Evolutionary conservation across 2,329 filamentous ascomycete species (phyloP).

Genomic region (Colletotrichum sp.): DNA sequence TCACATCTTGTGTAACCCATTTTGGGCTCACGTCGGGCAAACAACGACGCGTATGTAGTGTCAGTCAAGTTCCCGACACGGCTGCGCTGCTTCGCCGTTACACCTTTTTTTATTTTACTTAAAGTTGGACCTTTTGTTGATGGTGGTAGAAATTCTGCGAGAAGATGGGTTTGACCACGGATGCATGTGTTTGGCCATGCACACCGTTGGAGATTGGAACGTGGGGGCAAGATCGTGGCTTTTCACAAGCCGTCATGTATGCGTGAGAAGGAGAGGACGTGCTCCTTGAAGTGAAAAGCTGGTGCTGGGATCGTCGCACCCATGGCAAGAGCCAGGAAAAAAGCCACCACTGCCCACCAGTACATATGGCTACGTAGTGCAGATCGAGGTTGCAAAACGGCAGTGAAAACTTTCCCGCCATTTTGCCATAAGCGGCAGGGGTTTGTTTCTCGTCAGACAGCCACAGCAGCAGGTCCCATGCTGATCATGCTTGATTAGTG

Average conservation of each 20-base stretch:
- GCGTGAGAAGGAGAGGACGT: not conserved
- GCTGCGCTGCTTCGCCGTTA: not conserved
- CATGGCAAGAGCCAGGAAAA: not conserved
- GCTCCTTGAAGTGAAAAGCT: not conserved
- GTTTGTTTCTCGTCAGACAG: conserved; percentile 10
- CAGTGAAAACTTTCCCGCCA: not conserved
- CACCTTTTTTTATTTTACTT: not conserved
- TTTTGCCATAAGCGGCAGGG: conserved; percentile 1
- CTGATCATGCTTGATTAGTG: not conserved
- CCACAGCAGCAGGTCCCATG: not conserved
- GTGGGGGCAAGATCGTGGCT: not conserved
- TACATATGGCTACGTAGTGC: not conserved
- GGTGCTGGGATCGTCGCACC: not conserved
- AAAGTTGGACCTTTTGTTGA: not conserved
- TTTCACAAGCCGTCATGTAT: not conserved
- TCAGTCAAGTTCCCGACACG: not conserved
- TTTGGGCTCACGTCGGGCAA: not conserved
- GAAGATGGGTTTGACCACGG: not conserved
- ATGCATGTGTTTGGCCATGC: not conserved
- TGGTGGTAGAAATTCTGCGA: not conserved
- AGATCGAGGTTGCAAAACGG: conserved; percentile 6
- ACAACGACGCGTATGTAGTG: not conserved
- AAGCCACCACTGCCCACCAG: not conserved
- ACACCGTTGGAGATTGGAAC: not conserved
- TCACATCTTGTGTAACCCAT: conserved; percentile 1